Conservation (phyloP, 2,329 filamentous ascomycete species). For the Xylaria sp. region DNA sequence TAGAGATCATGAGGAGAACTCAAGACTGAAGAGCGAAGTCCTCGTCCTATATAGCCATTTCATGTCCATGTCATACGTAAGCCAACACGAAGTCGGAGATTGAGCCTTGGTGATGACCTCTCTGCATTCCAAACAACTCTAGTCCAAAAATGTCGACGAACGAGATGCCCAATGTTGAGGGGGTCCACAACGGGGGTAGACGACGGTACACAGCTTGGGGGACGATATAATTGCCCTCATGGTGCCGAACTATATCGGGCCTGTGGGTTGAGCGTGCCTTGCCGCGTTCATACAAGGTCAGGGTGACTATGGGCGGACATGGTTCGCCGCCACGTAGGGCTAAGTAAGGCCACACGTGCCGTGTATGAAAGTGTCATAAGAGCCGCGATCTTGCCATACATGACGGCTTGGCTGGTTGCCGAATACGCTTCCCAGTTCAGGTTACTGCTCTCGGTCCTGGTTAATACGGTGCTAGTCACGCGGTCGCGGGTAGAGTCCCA, state of each 20-base stretch:
- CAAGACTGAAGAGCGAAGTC: neutral
- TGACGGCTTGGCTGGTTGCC: conserved; percentile 6
- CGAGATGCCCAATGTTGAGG: neutral
- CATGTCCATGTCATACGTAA: conserved; percentile 5
- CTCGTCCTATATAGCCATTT: conserved; percentile 14
- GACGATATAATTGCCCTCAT: conserved; percentile 9
- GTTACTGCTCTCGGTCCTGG: neutral
- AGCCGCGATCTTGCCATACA: neutral
- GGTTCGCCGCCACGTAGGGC: conserved; percentile 17
- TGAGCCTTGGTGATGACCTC: conserved; percentile 2
- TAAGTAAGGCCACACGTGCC: neutral
- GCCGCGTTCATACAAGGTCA: conserved; percentile 14
- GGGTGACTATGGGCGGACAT: conserved; percentile 9
- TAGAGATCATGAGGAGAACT: conserved; percentile 5
- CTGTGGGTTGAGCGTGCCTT: conserved; percentile 15
- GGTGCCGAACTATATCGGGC: neutral
- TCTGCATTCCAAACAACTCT: conserved; percentile 6
- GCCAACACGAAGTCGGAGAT: conserved; percentile 1
- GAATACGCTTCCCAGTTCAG: conserved; percentile 1
- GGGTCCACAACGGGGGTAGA: conserved; percentile 9
- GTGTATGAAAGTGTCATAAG: conserved; percentile 1
- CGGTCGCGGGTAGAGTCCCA: conserved; percentile 3
- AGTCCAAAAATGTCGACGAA: conserved; percentile 15
- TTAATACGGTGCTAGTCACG: neutral
- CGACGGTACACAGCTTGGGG: neutral